phyloP scores from a whole-genome alignment of 192 early-diverging fungal genomes.

The Backusella mclennaniae region DNA sequence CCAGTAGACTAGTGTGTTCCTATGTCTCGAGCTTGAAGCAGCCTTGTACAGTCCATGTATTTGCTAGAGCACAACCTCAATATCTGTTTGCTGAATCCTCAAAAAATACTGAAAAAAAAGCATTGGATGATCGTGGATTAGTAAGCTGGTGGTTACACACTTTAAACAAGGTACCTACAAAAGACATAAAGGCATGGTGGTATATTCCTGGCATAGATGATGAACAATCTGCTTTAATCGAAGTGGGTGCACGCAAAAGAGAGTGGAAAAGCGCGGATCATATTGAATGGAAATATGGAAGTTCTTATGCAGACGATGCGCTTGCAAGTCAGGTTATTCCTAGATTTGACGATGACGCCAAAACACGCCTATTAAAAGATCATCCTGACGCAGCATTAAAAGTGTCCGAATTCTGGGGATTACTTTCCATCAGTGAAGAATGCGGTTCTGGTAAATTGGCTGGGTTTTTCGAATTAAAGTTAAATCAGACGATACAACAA shows the following conservation, averaged over 20 bases:
- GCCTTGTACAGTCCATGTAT: slow-evolving; percentile 51
- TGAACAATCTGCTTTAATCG: slow-evolving; percentile 17
- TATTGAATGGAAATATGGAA: slow-evolving; percentile 34
- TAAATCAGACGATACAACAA: neutral
- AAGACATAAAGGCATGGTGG: slow-evolving; percentile 42
- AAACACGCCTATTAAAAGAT: slow-evolving; percentile 43
- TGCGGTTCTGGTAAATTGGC: slow-evolving; percentile 68
- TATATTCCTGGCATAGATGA: slow-evolving; percentile 55
- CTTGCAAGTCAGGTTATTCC: slow-evolving; percentile 43
- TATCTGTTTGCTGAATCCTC: slow-evolving; percentile 79
- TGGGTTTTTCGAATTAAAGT: slow-evolving; percentile 56
- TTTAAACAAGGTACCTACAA: slow-evolving; percentile 14
- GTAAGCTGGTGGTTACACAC: slow-evolving; percentile 76
- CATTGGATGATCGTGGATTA: slow-evolving; percentile 52
- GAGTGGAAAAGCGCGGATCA: slow-evolving; percentile 1
- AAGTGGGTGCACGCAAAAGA: slow-evolving; percentile 4
- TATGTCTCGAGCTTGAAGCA: slow-evolving; percentile 33
- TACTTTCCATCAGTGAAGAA: slow-evolving; percentile 72
- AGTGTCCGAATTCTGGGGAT: slow-evolving; percentile 50
- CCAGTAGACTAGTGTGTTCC: slow-evolving; percentile 27
- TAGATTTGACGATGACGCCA: slow-evolving; percentile 55
- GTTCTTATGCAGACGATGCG: slow-evolving; percentile 38
- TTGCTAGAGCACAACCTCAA: slow-evolving; percentile 84
- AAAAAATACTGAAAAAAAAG: slow-evolving; percentile 60
- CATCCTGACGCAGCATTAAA: slow-evolving; percentile 27